Conservation (phyloP, 2,329 filamentous ascomycete species). For the Penicillium sp. region DNA sequence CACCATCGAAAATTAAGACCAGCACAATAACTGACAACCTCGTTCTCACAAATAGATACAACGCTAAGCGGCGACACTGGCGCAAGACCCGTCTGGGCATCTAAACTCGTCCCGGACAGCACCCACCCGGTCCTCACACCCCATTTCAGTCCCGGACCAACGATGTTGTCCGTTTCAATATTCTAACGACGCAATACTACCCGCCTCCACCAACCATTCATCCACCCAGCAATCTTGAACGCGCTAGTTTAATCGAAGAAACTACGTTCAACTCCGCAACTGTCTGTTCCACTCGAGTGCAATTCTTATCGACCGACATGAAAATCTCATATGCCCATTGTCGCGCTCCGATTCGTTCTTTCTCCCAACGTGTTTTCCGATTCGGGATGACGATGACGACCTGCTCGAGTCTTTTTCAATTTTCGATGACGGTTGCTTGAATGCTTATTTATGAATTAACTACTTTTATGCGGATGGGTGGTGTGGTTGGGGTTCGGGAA, state of each 20-base stretch:
- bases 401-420: neutral
- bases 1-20: slow-evolving; percentile 1
- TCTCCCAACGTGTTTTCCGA: neutral
- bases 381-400: slow-evolving; percentile 5
- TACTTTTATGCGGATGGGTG: slow-evolving; percentile 9
- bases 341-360: slow-evolving; percentile 5
- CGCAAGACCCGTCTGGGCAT: slow-evolving; percentile 99
- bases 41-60: slow-evolving; percentile 71
- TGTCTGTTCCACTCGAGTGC: slow-evolving; percentile 5
- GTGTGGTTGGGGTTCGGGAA: slow-evolving; percentile 3
- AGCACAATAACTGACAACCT: slow-evolving; percentile 14
- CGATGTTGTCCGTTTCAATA: slow-evolving; percentile 25
- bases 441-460: neutral
- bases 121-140: slow-evolving; percentile 50
- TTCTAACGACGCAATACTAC: slow-evolving; percentile 25
- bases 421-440: neutral
- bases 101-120: slow-evolving; percentile 61
- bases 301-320: neutral
- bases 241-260: slow-evolving; percentile 29
- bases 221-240: slow-evolving; percentile 18
- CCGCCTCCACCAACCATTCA: slow-evolving; percentile 16
- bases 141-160: slow-evolving; percentile 34
- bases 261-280: slow-evolving; percentile 29
- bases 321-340: neutral
- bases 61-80: slow-evolving; percentile 99